Evolutionary conservation across 345 rosid genomes (phyloP).

Genomic region (Eucalyptus marginata): DNA sequence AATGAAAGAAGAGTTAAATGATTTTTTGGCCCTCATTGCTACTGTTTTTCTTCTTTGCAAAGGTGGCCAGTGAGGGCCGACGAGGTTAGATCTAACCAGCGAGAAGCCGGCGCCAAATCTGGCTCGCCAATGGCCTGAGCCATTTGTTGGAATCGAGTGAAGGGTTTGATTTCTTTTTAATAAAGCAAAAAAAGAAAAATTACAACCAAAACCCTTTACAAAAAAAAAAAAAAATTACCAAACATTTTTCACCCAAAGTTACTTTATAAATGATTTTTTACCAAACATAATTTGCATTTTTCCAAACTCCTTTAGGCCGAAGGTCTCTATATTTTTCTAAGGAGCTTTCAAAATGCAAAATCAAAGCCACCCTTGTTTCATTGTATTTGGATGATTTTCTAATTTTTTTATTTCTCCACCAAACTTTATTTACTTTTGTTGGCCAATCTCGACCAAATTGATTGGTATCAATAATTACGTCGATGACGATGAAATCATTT

Average conservation of each 20-base stretch:
- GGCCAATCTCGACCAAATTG: background rate
- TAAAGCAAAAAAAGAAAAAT: no score
- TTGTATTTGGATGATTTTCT: background rate
- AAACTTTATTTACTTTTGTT: background rate
- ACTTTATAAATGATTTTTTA: background rate
- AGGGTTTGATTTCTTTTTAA: background rate
- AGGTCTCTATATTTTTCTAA: fast-evolving
- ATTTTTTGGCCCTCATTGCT: no score
- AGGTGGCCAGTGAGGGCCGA: fast-evolving
- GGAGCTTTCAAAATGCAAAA: no score
- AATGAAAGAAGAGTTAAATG: no score
- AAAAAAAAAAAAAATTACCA: no score
- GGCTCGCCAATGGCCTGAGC: fast-evolving
- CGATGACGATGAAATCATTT: background rate
- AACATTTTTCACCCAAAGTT: background rate
- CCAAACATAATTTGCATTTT: background rate
- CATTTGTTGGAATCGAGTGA: no score
- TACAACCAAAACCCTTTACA: no score
- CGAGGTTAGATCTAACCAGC: no score
- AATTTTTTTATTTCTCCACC: background rate
- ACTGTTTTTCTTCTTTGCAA: no score
- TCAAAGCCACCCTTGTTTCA: background rate
- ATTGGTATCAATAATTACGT: background rate
- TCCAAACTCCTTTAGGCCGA: background rate
- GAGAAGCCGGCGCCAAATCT: fast-evolving